Percentiles rank a stretch among this genome's conserved stretches.
Evolutionary conservation across 2,329 filamentous ascomycete genomes (phyloP).

Genomic region (Aspergillus sp.): DNA sequence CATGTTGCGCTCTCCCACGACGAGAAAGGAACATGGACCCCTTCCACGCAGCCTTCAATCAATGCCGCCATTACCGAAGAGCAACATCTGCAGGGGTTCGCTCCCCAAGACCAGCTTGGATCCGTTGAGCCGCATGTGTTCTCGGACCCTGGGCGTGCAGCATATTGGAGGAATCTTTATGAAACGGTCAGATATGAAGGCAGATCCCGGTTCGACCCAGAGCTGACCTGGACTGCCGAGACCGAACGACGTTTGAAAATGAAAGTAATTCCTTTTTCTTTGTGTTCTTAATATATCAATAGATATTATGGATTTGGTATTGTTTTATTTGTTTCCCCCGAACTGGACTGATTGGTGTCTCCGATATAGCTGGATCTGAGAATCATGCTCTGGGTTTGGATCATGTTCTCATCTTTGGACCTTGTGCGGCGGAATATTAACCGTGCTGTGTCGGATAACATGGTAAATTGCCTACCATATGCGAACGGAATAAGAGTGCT

Average conservation of each 20-base stretch:
- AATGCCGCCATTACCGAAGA: background rate
- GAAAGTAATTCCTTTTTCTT: slow-evolving; percentile 12
- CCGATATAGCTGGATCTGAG: slow-evolving; percentile 18
- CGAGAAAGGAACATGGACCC: background rate
- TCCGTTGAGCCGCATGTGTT: slow-evolving; percentile 8
- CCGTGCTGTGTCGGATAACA: slow-evolving; percentile 58
- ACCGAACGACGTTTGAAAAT: slow-evolving; percentile 9
- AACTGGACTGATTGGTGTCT: slow-evolving; percentile 4
- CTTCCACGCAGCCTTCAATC: slow-evolving; percentile 3
- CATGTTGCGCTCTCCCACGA: background rate
- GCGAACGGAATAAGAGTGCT: background rate
- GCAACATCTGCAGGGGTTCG: background rate
- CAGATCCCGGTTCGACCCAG: slow-evolving; percentile 9
- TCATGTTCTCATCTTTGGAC: slow-evolving; percentile 62
- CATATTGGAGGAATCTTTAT: slow-evolving; percentile 4
- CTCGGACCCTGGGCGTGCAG: slow-evolving; percentile 1
- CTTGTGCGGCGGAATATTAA: slow-evolving; percentile 58
- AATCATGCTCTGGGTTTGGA: slow-evolving; percentile 33
- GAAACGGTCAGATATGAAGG: slow-evolving; percentile 8
- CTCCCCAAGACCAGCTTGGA: background rate
- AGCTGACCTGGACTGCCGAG: slow-evolving; percentile 12
- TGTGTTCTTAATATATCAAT: background rate
- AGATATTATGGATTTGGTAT: background rate
- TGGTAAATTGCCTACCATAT: slow-evolving; percentile 14
- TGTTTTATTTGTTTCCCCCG: background rate